These are phyloP conservation scores for Claviceps arundinis DNA, from an alignment of 2,329 filamentous ascomycete genomes.

Conservation along the genomic window DNA sequence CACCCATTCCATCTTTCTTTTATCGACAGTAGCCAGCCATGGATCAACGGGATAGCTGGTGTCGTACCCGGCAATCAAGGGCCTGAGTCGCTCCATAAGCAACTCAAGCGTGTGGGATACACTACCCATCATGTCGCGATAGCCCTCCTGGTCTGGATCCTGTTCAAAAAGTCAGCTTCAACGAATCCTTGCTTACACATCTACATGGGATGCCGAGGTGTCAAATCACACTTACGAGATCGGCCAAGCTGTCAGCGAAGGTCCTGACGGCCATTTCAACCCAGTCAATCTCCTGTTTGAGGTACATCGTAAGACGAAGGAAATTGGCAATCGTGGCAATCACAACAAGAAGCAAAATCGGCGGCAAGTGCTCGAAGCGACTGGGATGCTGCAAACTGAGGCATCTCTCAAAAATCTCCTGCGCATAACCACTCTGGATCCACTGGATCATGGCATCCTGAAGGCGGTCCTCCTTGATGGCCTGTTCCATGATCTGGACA, in stretches of 20 bases:
- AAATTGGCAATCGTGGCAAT: conserved; percentile 50
- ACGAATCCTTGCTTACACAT: not conserved
- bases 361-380: conserved; percentile 41
- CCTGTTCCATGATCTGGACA: conserved; percentile 45
- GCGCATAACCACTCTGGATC: conserved; percentile 50
- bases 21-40: conserved; percentile 24
- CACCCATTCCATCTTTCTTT: conserved; percentile 27
- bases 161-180: conserved; percentile 12
- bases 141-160: conserved; percentile 25
- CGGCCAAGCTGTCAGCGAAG: conserved; percentile 33
- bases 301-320: conserved; percentile 35
- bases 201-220: no score
- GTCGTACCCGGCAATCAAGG: conserved; percentile 20
- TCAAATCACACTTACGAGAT: conserved; percentile 32
- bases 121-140: conserved; percentile 24
- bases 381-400: conserved; percentile 23
- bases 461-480: conserved; percentile 47
- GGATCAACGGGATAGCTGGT: conserved; percentile 26
- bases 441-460: conserved; percentile 53
- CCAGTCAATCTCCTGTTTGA: conserved; percentile 46
- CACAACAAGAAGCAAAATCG: conserved; percentile 49
- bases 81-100: conserved; percentile 21
- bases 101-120: conserved; percentile 26
- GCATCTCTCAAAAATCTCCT: conserved; percentile 45
- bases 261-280: conserved; percentile 45